A percentile compares a stretch with the other conserved stretches of the same genome.
Conservation (phyloP, 164 flowering plant species). For the Taxillus chinensis region DNA sequence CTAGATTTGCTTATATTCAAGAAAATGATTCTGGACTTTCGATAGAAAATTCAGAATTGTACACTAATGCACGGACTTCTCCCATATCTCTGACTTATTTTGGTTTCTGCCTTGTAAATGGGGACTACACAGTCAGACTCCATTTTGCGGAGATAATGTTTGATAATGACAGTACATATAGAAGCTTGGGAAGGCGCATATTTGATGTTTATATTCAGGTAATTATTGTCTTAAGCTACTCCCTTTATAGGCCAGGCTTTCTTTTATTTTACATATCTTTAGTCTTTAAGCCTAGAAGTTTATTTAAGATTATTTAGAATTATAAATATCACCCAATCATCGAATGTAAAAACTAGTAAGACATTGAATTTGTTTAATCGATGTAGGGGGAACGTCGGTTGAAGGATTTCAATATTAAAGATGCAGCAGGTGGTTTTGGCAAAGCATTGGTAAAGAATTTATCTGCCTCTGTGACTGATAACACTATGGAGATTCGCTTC, state of each 20-base stretch:
- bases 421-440: slow-evolving; percentile 29
- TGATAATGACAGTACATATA: slow-evolving; percentile 36
- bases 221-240: not conserved
- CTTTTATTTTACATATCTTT: not conserved
- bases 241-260: not conserved
- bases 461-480: slow-evolving; percentile 16
- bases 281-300: too few relatives aligned
- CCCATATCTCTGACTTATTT: slow-evolving; percentile 61
- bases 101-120: slow-evolving; percentile 43
- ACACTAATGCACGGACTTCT: slow-evolving; percentile 51
- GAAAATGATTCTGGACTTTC: slow-evolving; percentile 14
- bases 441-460: slow-evolving; percentile 12
- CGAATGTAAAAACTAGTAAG: slow-evolving; percentile 9
- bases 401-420: slow-evolving; percentile 38
- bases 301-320: too few relatives aligned
- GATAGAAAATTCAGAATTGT: slow-evolving; percentile 31
- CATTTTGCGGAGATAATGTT: slow-evolving; percentile 68
- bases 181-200: slow-evolving; percentile 62
- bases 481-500: slow-evolving; percentile 30
- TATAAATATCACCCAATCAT: too few relatives aligned
- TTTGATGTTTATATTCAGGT: slow-evolving; percentile 74
- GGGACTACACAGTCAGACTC: slow-evolving; percentile 47
- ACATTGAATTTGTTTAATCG: slow-evolving; percentile 25
- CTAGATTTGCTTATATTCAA: slow-evolving; percentile 25
- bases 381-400: slow-evolving; percentile 20